Evolutionary conservation across 192 early-diverging fungal species (phyloP).

Genomic region (Powellomyces hirtus): DNA sequence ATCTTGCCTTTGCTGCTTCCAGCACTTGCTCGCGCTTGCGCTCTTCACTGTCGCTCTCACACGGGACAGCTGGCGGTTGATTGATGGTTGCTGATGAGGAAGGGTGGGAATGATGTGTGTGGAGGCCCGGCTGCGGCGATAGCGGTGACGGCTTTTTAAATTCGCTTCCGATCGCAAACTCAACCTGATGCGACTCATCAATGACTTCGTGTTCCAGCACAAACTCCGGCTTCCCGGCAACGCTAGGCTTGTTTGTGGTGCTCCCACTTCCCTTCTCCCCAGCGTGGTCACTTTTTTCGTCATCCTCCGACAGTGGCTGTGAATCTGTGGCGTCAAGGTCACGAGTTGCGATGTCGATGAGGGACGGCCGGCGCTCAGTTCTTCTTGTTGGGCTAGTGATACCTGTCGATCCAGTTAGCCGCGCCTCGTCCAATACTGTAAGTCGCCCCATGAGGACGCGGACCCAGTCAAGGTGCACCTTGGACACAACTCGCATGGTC

Average conservation of each 20-base stretch:
- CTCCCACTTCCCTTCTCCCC: background rate
- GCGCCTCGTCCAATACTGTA: constrained; percentile 27
- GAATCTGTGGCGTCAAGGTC: background rate
- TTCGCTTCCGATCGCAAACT: constrained; percentile 4
- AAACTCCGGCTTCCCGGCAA: constrained; percentile 19
- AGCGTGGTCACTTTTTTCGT: background rate
- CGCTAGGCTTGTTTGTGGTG: background rate
- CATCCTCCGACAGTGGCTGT: background rate
- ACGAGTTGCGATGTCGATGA: background rate
- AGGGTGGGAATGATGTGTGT: background rate
- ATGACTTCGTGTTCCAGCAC: constrained; percentile 30
- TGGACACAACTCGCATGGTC: constrained; percentile 43
- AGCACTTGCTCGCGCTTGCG: no score
- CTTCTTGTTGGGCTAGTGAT: background rate
- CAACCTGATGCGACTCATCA: constrained; percentile 25
- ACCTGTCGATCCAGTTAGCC: constrained; percentile 2
- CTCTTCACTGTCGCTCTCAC: background rate
- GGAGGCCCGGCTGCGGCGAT: background rate
- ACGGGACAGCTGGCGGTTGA: no score
- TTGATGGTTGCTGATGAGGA: no score
- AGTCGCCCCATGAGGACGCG: constrained; percentile 36
- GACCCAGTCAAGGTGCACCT: constrained; percentile 47
- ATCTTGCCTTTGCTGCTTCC: no score
- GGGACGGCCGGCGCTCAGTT: background rate
- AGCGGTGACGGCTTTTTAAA: background rate